Percentiles rank a stretch among this genome's conserved stretches.
These are phyloP conservation scores for Ogataea saltuana DNA, from an alignment of 805 yeast genomes.

Conservation along the genomic window DNA sequence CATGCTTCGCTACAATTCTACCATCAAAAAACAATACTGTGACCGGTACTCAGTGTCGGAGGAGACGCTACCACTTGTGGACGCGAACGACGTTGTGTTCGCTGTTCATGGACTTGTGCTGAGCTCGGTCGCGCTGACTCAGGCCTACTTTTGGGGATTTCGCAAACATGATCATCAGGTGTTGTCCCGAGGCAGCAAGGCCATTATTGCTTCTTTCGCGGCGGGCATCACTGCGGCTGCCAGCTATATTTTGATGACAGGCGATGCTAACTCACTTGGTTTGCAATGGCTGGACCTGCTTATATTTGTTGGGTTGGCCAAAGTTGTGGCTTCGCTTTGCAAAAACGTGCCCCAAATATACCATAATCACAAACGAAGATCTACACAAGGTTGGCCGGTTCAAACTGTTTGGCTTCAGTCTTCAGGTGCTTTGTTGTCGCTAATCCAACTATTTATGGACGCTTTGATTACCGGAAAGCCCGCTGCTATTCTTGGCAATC, in stretches of 20 bases:
- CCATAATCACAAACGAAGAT: conserved; percentile 25
- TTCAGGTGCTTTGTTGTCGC: conserved; percentile 24
- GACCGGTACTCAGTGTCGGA: conserved; percentile 17
- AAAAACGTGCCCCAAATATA: conserved; percentile 26
- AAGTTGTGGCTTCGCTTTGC: conserved; percentile 23
- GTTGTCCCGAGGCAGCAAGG: conserved; percentile 16
- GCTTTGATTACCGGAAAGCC: conserved; percentile 15
- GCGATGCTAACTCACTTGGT: conserved; percentile 5
- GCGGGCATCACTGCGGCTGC: conserved; percentile 1
- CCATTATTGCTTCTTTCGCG: background rate
- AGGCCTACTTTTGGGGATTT: conserved; percentile 25
- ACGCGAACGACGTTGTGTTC: conserved; percentile 25
- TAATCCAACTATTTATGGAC: conserved; percentile 22
- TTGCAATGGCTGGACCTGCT: conserved; percentile 27
- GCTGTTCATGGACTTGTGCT: conserved; percentile 22
- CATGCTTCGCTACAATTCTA: conserved; percentile 18
- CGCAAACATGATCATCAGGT: conserved; percentile 21
- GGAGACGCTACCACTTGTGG: conserved; percentile 19
- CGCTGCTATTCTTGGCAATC: conserved; percentile 18
- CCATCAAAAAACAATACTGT: conserved; percentile 21
- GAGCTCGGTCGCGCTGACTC: conserved; percentile 20
- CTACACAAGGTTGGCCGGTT: conserved; percentile 31
- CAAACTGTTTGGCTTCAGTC: conserved; percentile 23
- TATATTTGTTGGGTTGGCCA: conserved; percentile 23
- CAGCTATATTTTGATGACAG: conserved; percentile 6